These are phyloP conservation scores for Entomortierella beljakovae DNA, from an alignment of 192 early-diverging fungal genomes.

Conservation along the genomic window DNA sequence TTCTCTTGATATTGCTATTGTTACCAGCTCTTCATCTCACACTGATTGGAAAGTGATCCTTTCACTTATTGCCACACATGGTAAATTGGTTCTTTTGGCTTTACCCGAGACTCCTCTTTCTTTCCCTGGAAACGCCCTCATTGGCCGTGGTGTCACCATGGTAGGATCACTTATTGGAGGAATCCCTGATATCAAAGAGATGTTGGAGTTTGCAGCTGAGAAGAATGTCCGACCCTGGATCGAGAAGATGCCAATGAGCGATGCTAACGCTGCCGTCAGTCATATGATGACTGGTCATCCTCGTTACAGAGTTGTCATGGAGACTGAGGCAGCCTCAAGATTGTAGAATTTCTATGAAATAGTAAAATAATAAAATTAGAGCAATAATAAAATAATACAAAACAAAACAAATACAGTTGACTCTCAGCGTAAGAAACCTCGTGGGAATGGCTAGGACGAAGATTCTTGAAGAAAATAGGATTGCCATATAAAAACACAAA, in stretches of 20 bases:
- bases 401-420: too few relatives aligned
- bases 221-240: conserved; percentile 72
- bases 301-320: conserved; percentile 78
- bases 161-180: conserved; percentile 79
- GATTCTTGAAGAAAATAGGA: too few relatives aligned
- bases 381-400: too few relatives aligned
- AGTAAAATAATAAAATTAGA: too few relatives aligned
- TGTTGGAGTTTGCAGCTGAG: conserved; percentile 75
- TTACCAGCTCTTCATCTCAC: conserved; percentile 40
- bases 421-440: too few relatives aligned
- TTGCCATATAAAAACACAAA: too few relatives aligned
- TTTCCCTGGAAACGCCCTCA: conserved; percentile 53
- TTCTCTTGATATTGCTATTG: conserved; percentile 51
- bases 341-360: too few relatives aligned
- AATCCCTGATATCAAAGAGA: conserved; percentile 65
- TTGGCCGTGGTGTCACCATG: conserved; percentile 61
- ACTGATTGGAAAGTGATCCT: conserved; percentile 63
- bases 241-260: conserved; percentile 70
- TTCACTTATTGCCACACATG: conserved; percentile 63
- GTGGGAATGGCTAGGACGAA: too few relatives aligned
- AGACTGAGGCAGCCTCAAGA: conserved; percentile 61
- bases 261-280: conserved; percentile 73
- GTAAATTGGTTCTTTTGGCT: conserved; percentile 74
- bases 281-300: conserved; percentile 70
- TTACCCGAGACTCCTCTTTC: conserved; percentile 67